phyloP scores from a whole-genome alignment of 2,329 filamentous ascomycete species.

The Cordyceps tenuipes region DNA sequence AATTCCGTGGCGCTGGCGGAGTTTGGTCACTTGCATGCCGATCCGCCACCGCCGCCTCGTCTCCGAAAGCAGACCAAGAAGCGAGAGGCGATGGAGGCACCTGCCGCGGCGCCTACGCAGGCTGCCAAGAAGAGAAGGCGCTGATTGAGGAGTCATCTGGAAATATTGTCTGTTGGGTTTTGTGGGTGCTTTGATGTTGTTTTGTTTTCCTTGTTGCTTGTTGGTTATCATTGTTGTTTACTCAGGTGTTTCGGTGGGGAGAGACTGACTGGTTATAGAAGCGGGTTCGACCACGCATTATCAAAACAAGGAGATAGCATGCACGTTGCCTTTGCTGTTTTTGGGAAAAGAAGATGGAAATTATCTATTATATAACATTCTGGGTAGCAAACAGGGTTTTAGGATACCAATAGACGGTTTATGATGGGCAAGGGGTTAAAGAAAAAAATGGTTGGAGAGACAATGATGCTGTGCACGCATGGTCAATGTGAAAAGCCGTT shows the following conservation, averaged over 20 bases:
- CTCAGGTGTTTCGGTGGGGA: not conserved
- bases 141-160: not conserved
- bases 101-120: conserved; percentile 10
- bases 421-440: not conserved
- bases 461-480: not conserved
- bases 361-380: conserved; percentile 4
- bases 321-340: not conserved
- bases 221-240: not conserved
- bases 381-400: not conserved
- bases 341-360: not conserved
- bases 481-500: not conserved
- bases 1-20: conserved; percentile 51
- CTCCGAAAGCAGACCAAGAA: conserved; percentile 44
- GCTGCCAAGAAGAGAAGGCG: conserved; percentile 5
- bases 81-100: conserved; percentile 34
- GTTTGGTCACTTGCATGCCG: conserved; percentile 48
- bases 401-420: not conserved
- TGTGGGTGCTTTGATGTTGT: not conserved
- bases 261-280: not conserved
- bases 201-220: not conserved
- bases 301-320: not conserved
- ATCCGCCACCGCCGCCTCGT: conserved; percentile 44
- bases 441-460: not conserved
- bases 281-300: not conserved
- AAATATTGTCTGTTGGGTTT: not conserved